phyloP scores from a whole-genome alignment of 805 yeast species.

The Starmerella vaccinii region DNA sequence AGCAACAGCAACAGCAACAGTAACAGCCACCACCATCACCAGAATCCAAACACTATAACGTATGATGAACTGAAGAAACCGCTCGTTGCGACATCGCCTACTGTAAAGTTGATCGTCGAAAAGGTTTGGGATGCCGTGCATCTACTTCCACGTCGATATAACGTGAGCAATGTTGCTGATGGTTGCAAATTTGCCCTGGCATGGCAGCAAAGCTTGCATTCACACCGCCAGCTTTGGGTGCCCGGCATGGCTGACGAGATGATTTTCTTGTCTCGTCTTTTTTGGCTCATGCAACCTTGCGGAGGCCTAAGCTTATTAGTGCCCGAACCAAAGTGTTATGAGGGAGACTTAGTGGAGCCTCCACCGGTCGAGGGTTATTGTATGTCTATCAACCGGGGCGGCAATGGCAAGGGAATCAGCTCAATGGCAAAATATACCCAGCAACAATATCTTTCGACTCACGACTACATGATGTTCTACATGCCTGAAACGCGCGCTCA shows the following conservation, averaged over 20 bases:
- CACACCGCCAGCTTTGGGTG: conserved; percentile 16
- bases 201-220: conserved; percentile 8
- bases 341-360: conserved; percentile 43
- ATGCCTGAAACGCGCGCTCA: conserved; percentile 44
- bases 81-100: conserved; percentile 13
- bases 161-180: background rate
- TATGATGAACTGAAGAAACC: conserved; percentile 15
- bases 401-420: background rate
- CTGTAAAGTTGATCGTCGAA: background rate
- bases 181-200: conserved; percentile 14
- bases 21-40: background rate
- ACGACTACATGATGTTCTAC: conserved; percentile 51
- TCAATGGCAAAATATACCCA: conserved; percentile 34
- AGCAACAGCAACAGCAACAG: no score
- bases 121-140: conserved; percentile 1
- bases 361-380: conserved; percentile 74
- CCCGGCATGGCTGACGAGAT: conserved; percentile 5
- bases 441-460: conserved; percentile 51
- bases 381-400: conserved; percentile 33
- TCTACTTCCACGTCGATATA: background rate
- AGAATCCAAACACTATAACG: background rate
- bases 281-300: conserved; percentile 8
- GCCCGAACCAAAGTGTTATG: conserved; percentile 16
- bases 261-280: conserved; percentile 12
- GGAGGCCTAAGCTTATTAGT: conserved; percentile 5